These are phyloP conservation scores for Globisporangium spiculum DNA, from an alignment of 352 stramenopile species.

Conservation along the genomic window DNA sequence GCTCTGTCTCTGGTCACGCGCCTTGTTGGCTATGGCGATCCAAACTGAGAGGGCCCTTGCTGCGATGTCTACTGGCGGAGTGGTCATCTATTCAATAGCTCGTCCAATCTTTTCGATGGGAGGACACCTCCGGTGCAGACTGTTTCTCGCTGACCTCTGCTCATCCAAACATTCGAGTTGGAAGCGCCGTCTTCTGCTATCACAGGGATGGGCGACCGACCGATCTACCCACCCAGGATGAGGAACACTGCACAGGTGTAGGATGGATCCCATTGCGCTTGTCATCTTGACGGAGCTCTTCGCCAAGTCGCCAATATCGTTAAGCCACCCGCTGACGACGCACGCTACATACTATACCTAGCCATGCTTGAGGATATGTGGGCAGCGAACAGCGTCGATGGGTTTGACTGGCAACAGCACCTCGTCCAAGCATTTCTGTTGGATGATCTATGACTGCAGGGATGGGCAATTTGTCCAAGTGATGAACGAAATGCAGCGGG, in stretches of 20 bases:
- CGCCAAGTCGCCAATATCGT: background rate
- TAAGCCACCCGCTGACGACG: background rate
- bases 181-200: background rate
- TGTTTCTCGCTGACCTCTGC: background rate
- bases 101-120: conserved; percentile 4
- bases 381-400: background rate
- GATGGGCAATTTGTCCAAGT: background rate
- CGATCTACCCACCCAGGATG: background rate
- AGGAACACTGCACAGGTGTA: background rate
- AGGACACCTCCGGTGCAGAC: background rate
- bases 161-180: background rate
- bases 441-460: background rate
- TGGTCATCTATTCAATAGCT: background rate
- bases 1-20: too few species aligned
- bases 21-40: background rate
- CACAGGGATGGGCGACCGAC: background rate
- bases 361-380: too few species aligned
- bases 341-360: background rate
- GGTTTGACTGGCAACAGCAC: background rate
- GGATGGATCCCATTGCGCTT: background rate
- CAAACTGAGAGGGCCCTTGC: background rate
- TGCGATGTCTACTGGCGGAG: background rate
- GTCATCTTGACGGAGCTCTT: background rate
- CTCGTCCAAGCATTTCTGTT: background rate
- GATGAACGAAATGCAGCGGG: background rate